Base-by-base conservation (phyloP, 768 basidiomycete species). In the Trametes cinnabarina region DNA sequence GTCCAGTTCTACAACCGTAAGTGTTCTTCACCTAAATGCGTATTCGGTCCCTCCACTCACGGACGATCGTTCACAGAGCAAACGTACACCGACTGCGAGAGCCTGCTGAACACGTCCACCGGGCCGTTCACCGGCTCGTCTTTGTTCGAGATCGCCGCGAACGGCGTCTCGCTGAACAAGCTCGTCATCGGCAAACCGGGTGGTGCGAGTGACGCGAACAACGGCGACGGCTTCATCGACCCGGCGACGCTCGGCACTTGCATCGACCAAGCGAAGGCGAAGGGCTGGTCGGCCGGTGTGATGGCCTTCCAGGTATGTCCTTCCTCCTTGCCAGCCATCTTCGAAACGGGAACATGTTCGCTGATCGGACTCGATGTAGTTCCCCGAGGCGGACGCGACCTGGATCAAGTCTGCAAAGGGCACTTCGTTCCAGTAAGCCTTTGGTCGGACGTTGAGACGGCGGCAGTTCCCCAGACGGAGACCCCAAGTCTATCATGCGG, bases 181-280 rank as follows among this genome's bases (percentile, higher is more conserved):
- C 75, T 89, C 52, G 82, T 89, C 56, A 86, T 90, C 64, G 87
- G 87, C 3, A 90, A 90, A 69, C 87, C 87, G 2, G 68, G 73
- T 12, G 65, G 63, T 43, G 35, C 62, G 1, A 67, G 50, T 3
- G 71, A 69, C n/a, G 77, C 81, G 2, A 63, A 53, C 25, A 76
- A 74, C 58, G 68, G 67, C 25, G 75, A 74, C 58, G 68, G 67
- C 25, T 77, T 73, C 63, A 71, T 77, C 63, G 60, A 58, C 51
- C 55, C 60, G 34, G 32, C 57, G 26, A 54, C 57, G 54, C 50
- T 61, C 40, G 53, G 53, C 9, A 59, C 48, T 28, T 65, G 42
- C 57, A 26, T 56, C 26, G 48, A 55, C 51, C 57, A 62, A 51
- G 63, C 51, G 30, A 48, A 47, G 47, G 30, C 43, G 30, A 49